These are phyloP conservation scores for Puccinia horiana DNA, from an alignment of 1,284 basidiomycete genomes.

Conservation along the genomic window DNA sequence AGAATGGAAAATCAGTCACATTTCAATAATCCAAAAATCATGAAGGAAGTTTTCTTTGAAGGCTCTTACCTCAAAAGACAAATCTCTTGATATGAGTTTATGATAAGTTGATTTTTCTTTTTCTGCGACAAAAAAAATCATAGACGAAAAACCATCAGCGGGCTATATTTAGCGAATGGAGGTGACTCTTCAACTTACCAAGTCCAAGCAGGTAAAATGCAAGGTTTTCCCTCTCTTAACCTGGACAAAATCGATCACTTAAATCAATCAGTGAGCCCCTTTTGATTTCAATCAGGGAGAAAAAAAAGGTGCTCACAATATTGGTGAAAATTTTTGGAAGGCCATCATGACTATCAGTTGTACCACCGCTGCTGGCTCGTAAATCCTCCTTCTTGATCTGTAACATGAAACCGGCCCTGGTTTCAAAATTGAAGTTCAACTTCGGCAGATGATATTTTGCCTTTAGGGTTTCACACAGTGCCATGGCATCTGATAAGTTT, in stretches of 20 bases:
- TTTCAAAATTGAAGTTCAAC: conserved; percentile 49
- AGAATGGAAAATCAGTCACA: neutral
- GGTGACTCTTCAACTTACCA: conserved; percentile 49
- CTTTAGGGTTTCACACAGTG: conserved; percentile 50
- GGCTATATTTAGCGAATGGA: neutral
- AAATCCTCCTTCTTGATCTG: conserved; percentile 51
- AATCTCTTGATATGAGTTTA: conserved; percentile 55
- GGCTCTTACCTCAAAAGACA: conserved; percentile 49
- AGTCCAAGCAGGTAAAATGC: conserved; percentile 54
- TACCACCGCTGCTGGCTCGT: conserved; percentile 23
- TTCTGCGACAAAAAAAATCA: conserved; percentile 45
- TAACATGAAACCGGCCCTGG: conserved; percentile 51
- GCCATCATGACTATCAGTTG: conserved; percentile 21
- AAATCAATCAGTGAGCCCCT: neutral
- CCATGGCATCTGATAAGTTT: conserved; percentile 52
- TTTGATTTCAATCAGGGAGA: too few relatives aligned
- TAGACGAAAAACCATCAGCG: neutral
- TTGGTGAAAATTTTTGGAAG: conserved; percentile 52
- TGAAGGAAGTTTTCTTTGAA: neutral
- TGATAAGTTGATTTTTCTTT: conserved; percentile 54
- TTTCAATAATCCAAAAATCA: neutral
- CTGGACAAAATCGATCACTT: conserved; percentile 34
- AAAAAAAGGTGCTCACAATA: conserved; percentile 46
- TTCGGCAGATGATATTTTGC: conserved; percentile 47
- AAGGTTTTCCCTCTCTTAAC: conserved; percentile 54